Percentiles rank a stretch among this genome's conserved stretches.
Evolutionary conservation across 257 asterid genomes (phyloP).

Genomic region (Solanum chiquidenum): DNA sequence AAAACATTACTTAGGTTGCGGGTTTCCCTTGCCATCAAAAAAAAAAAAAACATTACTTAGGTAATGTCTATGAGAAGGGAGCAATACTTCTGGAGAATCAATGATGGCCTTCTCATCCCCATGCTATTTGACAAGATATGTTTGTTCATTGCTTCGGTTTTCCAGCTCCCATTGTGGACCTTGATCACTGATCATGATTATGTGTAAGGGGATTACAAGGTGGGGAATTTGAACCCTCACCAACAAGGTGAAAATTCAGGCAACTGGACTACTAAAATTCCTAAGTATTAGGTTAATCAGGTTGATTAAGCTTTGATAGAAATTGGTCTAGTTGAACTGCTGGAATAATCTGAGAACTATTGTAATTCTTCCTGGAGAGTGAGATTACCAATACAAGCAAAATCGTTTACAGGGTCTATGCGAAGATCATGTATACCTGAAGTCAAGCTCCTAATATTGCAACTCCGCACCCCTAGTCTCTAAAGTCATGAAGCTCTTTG

Average conservation of each 20-base stretch:
- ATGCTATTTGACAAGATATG: neutral
- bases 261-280: neutral
- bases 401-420: neutral
- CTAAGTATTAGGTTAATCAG: neutral
- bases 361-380: neutral
- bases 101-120: neutral
- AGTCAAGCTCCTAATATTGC: neutral
- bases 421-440: neutral
- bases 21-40: too few relatives aligned
- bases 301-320: neutral
- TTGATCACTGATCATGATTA: neutral
- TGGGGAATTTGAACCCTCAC: neutral
- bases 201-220: neutral
- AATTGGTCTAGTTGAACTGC: neutral
- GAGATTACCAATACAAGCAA: neutral
- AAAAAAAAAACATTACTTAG: neutral
- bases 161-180: neutral
- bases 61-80: neutral
- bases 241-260: neutral
- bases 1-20: neutral
- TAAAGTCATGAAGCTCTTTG: neutral
- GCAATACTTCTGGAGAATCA: neutral
- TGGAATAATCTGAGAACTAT: neutral
- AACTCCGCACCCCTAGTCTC: neutral
- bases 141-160: neutral